Evolutionary conservation across 768 basidiomycete species (phyloP), one percentile per base, ranked within the genome.

Genomic region (Boletus vinaceobasis): DNA sequence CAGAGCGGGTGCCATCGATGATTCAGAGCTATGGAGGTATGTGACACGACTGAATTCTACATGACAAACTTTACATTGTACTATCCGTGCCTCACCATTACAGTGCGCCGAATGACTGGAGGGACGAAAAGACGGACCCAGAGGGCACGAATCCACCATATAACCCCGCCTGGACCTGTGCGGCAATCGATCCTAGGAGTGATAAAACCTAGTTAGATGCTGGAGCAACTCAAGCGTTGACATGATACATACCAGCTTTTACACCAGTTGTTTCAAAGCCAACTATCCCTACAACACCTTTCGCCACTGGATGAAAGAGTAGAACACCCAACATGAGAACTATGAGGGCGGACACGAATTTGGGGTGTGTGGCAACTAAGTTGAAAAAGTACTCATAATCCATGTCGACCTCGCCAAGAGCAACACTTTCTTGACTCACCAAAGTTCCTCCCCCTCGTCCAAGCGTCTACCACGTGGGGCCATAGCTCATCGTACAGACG

Each of bases 61-160:
- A 21, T 14, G 8, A 32, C 33, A 14, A 19, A 9, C 14, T 29
- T 35, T 26, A 38, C 29, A 32, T 11, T 5, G 4, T 29, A 32
- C 2, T 5, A 35, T 5, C 10, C 31, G 2, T 6, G 19, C 8
- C 29, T 7, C 21, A 35, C 9, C 19, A 26, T 26, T n/a, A 48
- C 26, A 13, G 3, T 1, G 60, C 50, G 0, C 62, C 60, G 7
- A 53, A 45, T 0, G 56, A 65, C 1, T 65, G 63, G 0, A 62
- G 5, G 8, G 3, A 1, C 1, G 62, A 5, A 29, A 65, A 64
- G 0, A 52, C 0, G 0, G 60, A 62, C 0, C 40, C 55, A 0
- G 15, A 2, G 0, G 60, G 60, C 0, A 64, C 53, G 9, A 1
- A 37, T 0, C 39, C 60, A 15, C 60, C 53, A 8, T 43, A 55